Percentiles rank a stretch among this genome's conserved stretches.
Conservation (phyloP, 176 grass and related monocot genomes). For the Aegilops speltoides region DNA sequence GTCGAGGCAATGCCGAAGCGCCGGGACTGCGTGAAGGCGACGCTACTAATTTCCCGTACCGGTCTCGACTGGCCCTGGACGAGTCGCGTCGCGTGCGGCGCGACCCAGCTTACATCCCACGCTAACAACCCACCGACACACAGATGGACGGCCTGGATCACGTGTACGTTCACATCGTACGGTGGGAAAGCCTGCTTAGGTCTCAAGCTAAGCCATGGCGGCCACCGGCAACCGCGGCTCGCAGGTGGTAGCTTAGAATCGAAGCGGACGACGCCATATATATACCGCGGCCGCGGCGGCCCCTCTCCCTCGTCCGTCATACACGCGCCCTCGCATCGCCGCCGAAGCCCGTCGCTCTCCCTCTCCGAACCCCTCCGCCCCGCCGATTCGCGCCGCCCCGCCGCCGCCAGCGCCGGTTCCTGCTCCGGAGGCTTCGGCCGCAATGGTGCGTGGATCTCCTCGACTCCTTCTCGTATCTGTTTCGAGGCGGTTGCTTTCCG, state of each 20-base stretch:
- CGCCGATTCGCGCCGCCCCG: neutral
- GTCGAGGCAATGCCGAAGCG: neutral
- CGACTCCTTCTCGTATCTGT: too few species aligned
- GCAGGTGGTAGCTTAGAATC: neutral
- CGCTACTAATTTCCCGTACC: neutral
- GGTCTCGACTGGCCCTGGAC: neutral
- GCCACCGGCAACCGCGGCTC: neutral
- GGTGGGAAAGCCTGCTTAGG: neutral
- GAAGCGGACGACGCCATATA: neutral
- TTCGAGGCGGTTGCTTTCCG: neutral
- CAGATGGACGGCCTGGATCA: neutral
- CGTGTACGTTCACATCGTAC: neutral
- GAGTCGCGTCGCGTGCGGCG: neutral
- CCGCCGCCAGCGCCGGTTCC: neutral
- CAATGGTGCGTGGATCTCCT: neutral
- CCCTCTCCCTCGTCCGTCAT: neutral
- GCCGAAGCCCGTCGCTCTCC: neutral
- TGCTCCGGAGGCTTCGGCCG: neutral
- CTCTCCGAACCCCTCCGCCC: neutral
- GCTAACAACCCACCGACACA: neutral
- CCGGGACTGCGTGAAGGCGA: neutral
- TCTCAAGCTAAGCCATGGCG: neutral
- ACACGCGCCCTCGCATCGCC: neutral
- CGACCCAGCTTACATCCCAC: neutral
- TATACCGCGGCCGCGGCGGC: neutral